Base-by-base conservation (phyloP, 1,284 basidiomycete species). In the Heterobasidion parviporum region DNA sequence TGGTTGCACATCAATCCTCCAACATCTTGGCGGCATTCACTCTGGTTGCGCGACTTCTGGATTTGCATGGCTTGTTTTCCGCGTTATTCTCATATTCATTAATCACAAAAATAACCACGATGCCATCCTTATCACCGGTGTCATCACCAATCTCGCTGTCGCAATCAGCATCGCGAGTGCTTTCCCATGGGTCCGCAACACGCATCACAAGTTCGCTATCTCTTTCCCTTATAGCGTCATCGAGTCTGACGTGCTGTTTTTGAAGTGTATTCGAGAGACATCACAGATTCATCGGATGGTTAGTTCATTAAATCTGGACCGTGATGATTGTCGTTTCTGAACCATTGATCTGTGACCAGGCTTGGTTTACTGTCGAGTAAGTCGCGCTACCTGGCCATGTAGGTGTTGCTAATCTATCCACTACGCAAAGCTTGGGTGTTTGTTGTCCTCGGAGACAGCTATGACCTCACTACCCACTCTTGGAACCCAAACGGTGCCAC, bases 221-320 rank as follows among this genome's bases (percentile, higher is more conserved):
- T 14, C 50, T 43, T 34, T 53, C 6, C 10, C 14, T 8, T 54
- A 8, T 36, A 14, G 26, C 18, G 8, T 10, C 26, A 14, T 33
- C 57, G 43, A 41, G 50, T 34, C 41, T 32, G 59, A 34, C 58
- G 33, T 52, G 48, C 36, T 6, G 48, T 63, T 61, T 63, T 33
- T 52, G 32, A 54, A 87, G 84, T 60, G 70, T 84, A 32, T 87
- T 87, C 61, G 85, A 87, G 63, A 70, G 82, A 52, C 79, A 85
- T 65, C 85, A 87, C 70, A 79, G 85, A 15, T 84, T 87, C 66
- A 75, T 83, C 64, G 85, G 85, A 54, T 87, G 84, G 82, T 82
- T 66, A 63, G 78, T 70, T 63, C 15, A 54, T 61, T 6, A 26
- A 6, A 26, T 56, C 38, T 47, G 36, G 60, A 57, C 33, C n/a